These are phyloP conservation scores for Krasilnikovozyma curviuscula DNA, from an alignment of 768 basidiomycete species.

Conservation along the genomic window DNA sequence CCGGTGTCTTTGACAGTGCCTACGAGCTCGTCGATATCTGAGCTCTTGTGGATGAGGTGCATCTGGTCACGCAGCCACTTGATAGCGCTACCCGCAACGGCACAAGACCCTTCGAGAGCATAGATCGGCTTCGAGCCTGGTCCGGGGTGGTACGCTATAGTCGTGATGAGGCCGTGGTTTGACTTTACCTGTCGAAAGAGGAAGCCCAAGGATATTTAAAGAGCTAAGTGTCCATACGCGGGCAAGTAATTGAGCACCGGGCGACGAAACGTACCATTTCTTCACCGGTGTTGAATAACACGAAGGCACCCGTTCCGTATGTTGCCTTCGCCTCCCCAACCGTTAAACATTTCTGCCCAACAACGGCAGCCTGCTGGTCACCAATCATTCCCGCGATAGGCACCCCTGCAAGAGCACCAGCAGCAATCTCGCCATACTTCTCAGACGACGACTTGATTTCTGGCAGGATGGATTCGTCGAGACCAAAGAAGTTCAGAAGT, in stretches of 20 bases:
- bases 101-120: conserved; percentile 85
- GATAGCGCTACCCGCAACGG: conserved; percentile 84
- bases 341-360: conserved; percentile 87
- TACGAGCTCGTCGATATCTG: conserved; percentile 70
- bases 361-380: conserved; percentile 93
- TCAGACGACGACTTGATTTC: conserved; percentile 77
- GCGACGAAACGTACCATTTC: no score
- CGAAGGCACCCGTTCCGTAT: conserved; percentile 70
- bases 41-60: conserved; percentile 55
- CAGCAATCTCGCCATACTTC: conserved; percentile 61
- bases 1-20: conserved; percentile 56
- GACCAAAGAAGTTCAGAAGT: conserved; percentile 68
- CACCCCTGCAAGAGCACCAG: conserved; percentile 41
- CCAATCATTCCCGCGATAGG: conserved; percentile 84
- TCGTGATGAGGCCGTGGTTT: conserved; percentile 68
- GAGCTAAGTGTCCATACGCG: no score
- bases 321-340: conserved; percentile 93
- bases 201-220: no score
- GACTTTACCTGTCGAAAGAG: no score
- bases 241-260: no score
- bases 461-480: conserved; percentile 60
- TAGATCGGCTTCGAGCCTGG: conserved; percentile 60
- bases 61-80: conserved; percentile 91
- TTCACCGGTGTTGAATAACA: conserved; percentile 80
- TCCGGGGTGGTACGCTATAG: conserved; percentile 80